Base-by-base conservation (phyloP, 768 basidiomycete species). In the Crassisporium funariophilum region DNA sequence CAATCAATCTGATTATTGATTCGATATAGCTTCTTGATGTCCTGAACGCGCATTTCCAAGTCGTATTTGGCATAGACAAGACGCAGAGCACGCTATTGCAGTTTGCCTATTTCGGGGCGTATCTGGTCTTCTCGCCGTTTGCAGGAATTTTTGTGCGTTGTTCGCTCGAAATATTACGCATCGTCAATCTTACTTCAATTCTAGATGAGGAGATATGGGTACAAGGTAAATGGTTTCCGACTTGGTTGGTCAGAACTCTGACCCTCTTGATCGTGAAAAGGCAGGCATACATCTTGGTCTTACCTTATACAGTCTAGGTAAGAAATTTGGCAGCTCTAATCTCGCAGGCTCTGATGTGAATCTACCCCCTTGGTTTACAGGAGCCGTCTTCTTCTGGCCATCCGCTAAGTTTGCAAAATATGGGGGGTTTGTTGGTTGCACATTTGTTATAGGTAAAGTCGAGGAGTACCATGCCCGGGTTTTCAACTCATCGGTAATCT, bases 341-440 rank as follows among this genome's bases (percentile, higher is more conserved):
- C 16, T 24, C 19, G 24, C 35, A 33, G 20, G 15, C 41, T 48
- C 12, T 47, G 31, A 9, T 38, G 15, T 16, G 5, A 36, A 5
- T 33, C 8, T 25, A 25, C n/a, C n/a, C n/a, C n/a, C n/a, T n/a
- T n/a, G n/a, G 13, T 23, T 49, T 37, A 24, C 64, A 68, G 86
- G 88, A 39, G 87, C 86, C 17, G 74, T 89, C 51, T 82, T 87
- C 64, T 89, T 88, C 72, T 88, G 86, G 87, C 84, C 86, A 13
- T 84, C 82, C 33, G 85, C 86, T 27, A 80, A 76, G 55, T 88
- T 74, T 59, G 69, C 70, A 43, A 81, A 76, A 55, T 89, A 85
- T 47, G 82, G 80, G 22, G 86, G 86, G 16, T 88, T 89, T 58
- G 83, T 89, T 23, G 82, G 82, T 19, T 83, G 82, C 60, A 88